phyloP scores from a whole-genome alignment of 305 asterid genomes.

The Petunia hybrid region DNA sequence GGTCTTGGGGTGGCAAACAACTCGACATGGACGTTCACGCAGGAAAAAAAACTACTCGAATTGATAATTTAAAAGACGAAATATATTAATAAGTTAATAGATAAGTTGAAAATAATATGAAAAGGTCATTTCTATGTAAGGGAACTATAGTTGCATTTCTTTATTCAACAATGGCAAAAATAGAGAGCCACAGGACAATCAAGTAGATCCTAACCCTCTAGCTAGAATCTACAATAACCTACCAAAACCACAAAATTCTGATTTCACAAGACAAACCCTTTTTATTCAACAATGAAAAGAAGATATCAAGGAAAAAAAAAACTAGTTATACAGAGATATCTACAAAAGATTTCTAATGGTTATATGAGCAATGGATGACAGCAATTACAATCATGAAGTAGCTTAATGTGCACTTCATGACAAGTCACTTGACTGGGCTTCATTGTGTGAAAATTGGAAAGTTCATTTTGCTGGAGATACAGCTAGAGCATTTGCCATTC shows the following conservation, averaged over 20 bases:
- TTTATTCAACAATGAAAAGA: conserved; percentile 26
- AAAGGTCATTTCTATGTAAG: not conserved
- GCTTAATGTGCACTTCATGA: not conserved
- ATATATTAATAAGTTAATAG: not conserved
- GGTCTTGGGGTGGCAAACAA: no score
- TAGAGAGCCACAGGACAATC: not conserved
- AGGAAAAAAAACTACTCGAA: no score
- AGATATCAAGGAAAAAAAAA: not conserved
- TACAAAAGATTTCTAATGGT: not conserved
- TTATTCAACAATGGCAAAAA: conserved; percentile 4
- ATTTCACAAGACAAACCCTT: not conserved
- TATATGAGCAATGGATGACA: not conserved
- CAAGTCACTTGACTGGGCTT: conserved; percentile 20
- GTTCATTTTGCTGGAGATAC: conserved; percentile 37
- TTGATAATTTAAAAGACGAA: no score
- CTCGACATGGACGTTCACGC: no score
- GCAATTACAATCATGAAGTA: not conserved
- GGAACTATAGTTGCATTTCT: not conserved
- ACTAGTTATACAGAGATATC: not conserved
- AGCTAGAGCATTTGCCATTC: conserved; percentile 53
- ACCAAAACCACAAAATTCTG: not conserved
- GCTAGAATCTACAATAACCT: conserved; percentile 14
- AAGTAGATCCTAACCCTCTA: conserved; percentile 2
- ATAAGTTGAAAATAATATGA: not conserved
- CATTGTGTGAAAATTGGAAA: not conserved